Evolutionary conservation across 2,329 filamentous ascomycete genomes (phyloP), one percentile per base, ranked within the genome.

Genomic region (Sporothrix globosa): DNA sequence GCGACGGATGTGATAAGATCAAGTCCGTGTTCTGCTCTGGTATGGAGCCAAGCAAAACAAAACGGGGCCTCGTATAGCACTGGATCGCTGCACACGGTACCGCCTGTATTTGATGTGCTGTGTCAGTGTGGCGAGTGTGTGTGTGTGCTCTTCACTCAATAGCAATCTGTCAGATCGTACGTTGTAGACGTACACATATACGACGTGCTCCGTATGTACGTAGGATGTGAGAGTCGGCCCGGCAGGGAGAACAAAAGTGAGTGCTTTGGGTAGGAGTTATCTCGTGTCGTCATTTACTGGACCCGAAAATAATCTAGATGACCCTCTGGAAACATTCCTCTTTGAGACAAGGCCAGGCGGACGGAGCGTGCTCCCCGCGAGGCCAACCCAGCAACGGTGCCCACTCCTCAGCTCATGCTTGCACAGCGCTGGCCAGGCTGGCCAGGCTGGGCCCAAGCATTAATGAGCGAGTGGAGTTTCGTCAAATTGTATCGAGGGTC

Each of bases 361-460:
- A 27, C 66, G 50, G 66, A 46, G n/a, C 56, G 50, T 39, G 34
- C 24, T 48, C 66, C 66, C 50, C 52, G 39, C 13, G 63, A 53
- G 63, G 39, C 19, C 56, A 61, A 34, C 24, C 56, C 34, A 44
- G 56, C 53, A 58, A 30, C 54, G 27, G 6, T 61, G 58, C 9
- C 58, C 58, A 61, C 58, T 61, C 58, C 58, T 61, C 34, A 61
- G 58, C n/a, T 61, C 58, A 60, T 41, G 58, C 58, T 46, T 61
- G 58, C 58, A 61, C 58, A 61, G 58, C 34, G 56, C 56, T 61
- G 56, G 56, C 56, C 56, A 60, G 56, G 54, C n/a, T n/a, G n/a
- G n/a, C n/a, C n/a, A n/a, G 27, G 56, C 34, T 41, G 56, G 30
- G 34, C 9, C 34, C 56, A 44, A 24, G 56, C 56, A 60, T 41